Conservation (phyloP, 2,329 filamentous ascomycete species). For the Westerdykella ornata region DNA sequence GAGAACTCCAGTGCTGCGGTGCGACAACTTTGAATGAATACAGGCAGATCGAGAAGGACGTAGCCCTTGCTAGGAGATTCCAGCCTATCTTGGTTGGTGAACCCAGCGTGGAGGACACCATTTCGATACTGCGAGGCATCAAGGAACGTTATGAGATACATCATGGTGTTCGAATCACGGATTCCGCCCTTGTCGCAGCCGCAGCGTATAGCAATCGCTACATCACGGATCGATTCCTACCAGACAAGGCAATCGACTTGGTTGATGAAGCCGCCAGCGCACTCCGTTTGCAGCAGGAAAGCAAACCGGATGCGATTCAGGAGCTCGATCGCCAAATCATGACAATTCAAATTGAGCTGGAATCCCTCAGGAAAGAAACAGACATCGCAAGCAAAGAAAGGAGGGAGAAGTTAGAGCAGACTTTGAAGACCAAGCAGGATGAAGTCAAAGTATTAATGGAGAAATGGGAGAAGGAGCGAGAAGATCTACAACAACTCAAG, state of each 20-base stretch:
- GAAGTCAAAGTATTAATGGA: constrained; percentile 68
- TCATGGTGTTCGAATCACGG: constrained; percentile 90
- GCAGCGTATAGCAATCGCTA: constrained; percentile 92
- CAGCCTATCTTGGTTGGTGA: constrained; percentile 93
- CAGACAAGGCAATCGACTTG: constrained; percentile 94
- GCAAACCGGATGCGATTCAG: constrained; percentile 91
- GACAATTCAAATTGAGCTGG: constrained; percentile 94
- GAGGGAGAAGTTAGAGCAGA: constrained; percentile 73
- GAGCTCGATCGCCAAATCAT: constrained; percentile 90
- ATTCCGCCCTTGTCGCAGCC: constrained; percentile 83
- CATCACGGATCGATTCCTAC: constrained; percentile 90
- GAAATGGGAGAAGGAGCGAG: constrained; percentile 84
- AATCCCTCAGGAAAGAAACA: constrained; percentile 88
- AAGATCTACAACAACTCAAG: constrained; percentile 81
- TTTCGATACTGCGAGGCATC: constrained; percentile 91
- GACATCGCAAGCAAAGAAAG: constrained; percentile 85
- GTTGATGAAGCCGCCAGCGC: constrained; percentile 94
- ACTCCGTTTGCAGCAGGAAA: constrained; percentile 87
- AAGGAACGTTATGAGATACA: constrained; percentile 98
- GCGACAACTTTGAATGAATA: constrained; percentile 93
- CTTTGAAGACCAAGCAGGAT: constrained; percentile 68
- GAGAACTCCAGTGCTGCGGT: constrained; percentile 90
- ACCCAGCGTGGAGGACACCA: constrained; percentile 82
- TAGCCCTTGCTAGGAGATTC: constrained; percentile 83
- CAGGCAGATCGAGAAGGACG: constrained; percentile 89